Conservation (phyloP, 2,329 filamentous ascomycete species). For the Nothomitra cinnamomea region DNA sequence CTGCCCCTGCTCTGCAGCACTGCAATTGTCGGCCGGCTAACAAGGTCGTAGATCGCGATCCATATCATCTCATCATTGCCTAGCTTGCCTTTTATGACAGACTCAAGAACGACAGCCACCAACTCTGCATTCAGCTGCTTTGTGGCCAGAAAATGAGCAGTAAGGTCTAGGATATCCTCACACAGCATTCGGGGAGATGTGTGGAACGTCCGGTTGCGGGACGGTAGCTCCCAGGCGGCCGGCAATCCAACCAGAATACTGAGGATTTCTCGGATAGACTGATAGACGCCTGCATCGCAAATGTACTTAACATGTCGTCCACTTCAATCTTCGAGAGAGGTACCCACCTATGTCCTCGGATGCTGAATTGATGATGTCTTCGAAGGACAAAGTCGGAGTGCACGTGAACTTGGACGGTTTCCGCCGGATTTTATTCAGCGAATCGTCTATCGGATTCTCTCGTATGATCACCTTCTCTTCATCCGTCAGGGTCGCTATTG, state of each 20-base stretch:
- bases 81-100: not conserved
- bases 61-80: not conserved
- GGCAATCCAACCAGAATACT: not conserved
- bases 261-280: not conserved
- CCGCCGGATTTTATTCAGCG: not conserved
- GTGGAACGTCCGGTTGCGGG: not conserved
- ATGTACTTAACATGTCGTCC: not conserved
- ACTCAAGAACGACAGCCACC: not conserved
- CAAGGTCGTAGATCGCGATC: not conserved
- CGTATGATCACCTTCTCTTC: not conserved
- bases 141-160: not conserved
- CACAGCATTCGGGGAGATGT: not conserved
- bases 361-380: not conserved
- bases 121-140: not conserved
- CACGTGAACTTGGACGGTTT: not conserved
- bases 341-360: not conserved
- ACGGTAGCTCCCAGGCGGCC: not conserved
- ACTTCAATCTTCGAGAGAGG: not conserved
- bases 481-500: not conserved
- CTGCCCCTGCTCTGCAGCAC: not conserved
- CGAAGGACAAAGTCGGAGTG: not conserved
- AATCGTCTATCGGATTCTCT: not conserved
- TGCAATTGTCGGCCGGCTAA: not conserved
- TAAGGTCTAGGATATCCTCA: not conserved
- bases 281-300: not conserved